These are phyloP conservation scores for Phytophthora fragariaefolia DNA, from an alignment of 352 stramenopile species.

Conservation along the genomic window DNA sequence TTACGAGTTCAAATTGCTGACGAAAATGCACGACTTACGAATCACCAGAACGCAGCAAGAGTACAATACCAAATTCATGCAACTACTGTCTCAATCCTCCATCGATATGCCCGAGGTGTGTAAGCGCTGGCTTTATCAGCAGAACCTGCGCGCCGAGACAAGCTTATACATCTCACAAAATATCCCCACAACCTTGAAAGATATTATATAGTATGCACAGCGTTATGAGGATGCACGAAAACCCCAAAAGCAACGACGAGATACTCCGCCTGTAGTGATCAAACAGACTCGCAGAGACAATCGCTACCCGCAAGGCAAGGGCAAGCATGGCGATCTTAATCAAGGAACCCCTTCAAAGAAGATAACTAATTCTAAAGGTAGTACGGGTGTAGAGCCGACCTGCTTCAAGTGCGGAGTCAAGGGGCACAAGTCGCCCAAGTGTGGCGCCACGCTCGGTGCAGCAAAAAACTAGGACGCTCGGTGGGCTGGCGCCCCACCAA, in stretches of 20 bases:
- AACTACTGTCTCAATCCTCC: background rate
- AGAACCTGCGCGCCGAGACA: background rate
- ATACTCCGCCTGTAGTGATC: no score
- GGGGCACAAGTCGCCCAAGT: background rate
- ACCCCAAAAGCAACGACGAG: background rate
- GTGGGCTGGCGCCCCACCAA: background rate
- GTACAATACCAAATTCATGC: background rate
- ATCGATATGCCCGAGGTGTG: background rate
- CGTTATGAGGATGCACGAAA: background rate
- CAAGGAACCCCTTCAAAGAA: background rate
- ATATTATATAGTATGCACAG: background rate
- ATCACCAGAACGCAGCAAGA: background rate
- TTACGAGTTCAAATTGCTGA: background rate
- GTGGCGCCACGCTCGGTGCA: background rate
- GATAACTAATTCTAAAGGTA: no score
- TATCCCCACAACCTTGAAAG: background rate
- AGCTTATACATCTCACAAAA: background rate
- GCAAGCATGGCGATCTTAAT: background rate
- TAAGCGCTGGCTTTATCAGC: slow-evolving; percentile 1
- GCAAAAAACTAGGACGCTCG: slow-evolving; percentile 7
- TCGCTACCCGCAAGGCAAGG: no score
- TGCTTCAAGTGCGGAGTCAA: no score
- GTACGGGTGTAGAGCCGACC: no score
- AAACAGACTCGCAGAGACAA: no score
- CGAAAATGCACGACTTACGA: background rate